Base-by-base conservation (phyloP, 2,329 filamentous ascomycete genomes). In the Bipolaris gigantea region DNA sequence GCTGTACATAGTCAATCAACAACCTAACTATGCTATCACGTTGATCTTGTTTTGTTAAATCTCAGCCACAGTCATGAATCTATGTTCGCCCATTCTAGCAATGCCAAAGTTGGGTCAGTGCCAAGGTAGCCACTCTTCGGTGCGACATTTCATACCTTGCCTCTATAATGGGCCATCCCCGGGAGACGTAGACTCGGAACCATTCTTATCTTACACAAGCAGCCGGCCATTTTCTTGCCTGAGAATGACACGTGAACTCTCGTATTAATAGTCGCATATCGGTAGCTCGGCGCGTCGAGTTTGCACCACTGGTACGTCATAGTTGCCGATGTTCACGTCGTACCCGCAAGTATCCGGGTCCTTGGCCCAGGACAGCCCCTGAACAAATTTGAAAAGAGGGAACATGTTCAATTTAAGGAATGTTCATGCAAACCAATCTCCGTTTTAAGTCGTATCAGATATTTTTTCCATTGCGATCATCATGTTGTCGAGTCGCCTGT, bases 261-360 rank as follows among this genome's bases (percentile, higher is more conserved):
- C 21, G 13, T 25, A 35, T 36, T n/a, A 27, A 25, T 36, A 30
- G 10, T 25, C 10, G 18, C 9, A 7, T 5, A 45, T 35, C 43
- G 43, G 32, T 21, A 35, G 43, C 32, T 53, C 50, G 36, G 50
- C 46, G 47, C 52, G 59, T 60, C 50, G 56, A 54, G 51, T 34
- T 56, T 58, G 57, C 57, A 60, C 39, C 41, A 36, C 32, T 44
- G 9, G 16, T 64, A 60, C 62, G 63, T 66, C 63, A 64, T 65
- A 21, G 42, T 41, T 35, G 36, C 49, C 50, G 53, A 53, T 42
- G 35, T 30, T 11, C 48, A 10, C 52, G 35, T 55, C 48, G 30
- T 23, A 56, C 51, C 63, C 62, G 64, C 48, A 53, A 50, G 25
- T 18, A 56, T 53, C 64, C 62, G 60, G 60, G 44, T 50, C 41